Evolutionary conservation across 2,329 filamentous ascomycete species (phyloP).

Genomic region (Phialemonium atrogriseum): DNA sequence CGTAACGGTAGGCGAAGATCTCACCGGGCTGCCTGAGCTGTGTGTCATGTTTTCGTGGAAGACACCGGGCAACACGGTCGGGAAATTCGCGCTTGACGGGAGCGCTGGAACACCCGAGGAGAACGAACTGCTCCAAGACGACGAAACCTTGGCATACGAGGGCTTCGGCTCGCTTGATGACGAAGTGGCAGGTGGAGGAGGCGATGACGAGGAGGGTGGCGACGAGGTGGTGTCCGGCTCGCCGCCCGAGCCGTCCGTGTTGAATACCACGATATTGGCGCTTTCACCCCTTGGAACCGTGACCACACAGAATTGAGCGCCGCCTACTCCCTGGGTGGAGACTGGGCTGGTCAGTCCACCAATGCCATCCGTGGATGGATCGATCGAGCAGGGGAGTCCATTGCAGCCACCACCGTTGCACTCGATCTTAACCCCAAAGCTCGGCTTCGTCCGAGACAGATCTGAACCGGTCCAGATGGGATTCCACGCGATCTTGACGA

Average conservation of each 20-base stretch:
- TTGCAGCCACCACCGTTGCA: slow-evolving; percentile 60
- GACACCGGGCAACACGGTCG: slow-evolving; percentile 34
- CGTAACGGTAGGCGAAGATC: slow-evolving; percentile 1
- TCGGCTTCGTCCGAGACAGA: slow-evolving; percentile 49
- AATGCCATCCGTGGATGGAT: slow-evolving; percentile 46
- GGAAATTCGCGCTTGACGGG: slow-evolving; percentile 9
- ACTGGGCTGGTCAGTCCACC: slow-evolving; percentile 51
- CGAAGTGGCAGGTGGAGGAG: slow-evolving; percentile 11
- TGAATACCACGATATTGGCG: slow-evolving; percentile 59
- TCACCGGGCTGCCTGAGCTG: slow-evolving; percentile 7
- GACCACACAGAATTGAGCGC: slow-evolving; percentile 65
- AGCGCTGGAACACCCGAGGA: background rate
- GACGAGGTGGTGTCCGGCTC: slow-evolving; percentile 2
- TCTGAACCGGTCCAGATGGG: slow-evolving; percentile 57
- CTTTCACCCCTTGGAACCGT: slow-evolving; percentile 59
- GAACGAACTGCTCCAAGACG: slow-evolving; percentile 18
- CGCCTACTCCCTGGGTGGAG: slow-evolving; percentile 54
- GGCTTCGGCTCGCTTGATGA: slow-evolving; percentile 12
- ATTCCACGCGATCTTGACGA: slow-evolving; percentile 70
- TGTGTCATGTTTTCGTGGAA: slow-evolving; percentile 42
- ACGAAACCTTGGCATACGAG: slow-evolving; percentile 11
- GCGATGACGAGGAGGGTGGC: slow-evolving; percentile 10
- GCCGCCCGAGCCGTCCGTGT: slow-evolving; percentile 31
- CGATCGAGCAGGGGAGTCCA: slow-evolving; percentile 66
- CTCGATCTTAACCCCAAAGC: slow-evolving; percentile 61